Conservation (phyloP, 2,329 filamentous ascomycete species). For the Aspergillus tubingensis region DNA sequence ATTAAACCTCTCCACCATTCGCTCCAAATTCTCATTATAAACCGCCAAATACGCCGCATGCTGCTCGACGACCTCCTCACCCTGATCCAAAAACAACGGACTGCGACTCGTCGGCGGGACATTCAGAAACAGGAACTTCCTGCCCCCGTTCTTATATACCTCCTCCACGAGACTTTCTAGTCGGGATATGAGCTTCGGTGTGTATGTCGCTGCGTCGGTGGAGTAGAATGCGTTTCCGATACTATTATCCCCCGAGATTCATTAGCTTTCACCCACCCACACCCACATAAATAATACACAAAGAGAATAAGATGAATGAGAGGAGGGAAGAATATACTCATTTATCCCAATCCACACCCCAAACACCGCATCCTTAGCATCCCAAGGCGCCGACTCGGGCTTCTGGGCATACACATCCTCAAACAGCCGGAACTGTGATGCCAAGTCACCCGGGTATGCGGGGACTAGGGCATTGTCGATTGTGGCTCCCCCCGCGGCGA, state of each 20-base stretch:
- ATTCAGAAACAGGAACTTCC: slow-evolving; percentile 62
- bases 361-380: slow-evolving; percentile 29
- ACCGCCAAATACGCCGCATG: slow-evolving; percentile 20
- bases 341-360: slow-evolving; percentile 40
- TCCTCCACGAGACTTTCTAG: slow-evolving; percentile 49
- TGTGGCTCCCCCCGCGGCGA: slow-evolving; percentile 58
- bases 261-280: no score
- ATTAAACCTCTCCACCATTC: slow-evolving; percentile 24
- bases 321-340: slow-evolving; percentile 23
- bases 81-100: slow-evolving; percentile 26
- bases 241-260: slow-evolving; percentile 10
- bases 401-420: slow-evolving; percentile 43
- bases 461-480: slow-evolving; percentile 55
- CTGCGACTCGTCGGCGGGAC: slow-evolving; percentile 53
- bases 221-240: slow-evolving; percentile 34
- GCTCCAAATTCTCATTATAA: slow-evolving; percentile 29
- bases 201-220: slow-evolving; percentile 29
- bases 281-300: no score
- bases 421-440: slow-evolving; percentile 49
- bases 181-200: slow-evolving; percentile 44
- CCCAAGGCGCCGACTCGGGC: slow-evolving; percentile 30
- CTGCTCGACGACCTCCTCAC: slow-evolving; percentile 20
- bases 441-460: slow-evolving; percentile 56
- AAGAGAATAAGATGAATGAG: no score
- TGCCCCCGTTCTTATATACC: slow-evolving; percentile 56